These are phyloP conservation scores for Nakaseomyces nivariensis DNA, from an alignment of 1,139 yeast genomes.

Conservation along the genomic window DNA sequence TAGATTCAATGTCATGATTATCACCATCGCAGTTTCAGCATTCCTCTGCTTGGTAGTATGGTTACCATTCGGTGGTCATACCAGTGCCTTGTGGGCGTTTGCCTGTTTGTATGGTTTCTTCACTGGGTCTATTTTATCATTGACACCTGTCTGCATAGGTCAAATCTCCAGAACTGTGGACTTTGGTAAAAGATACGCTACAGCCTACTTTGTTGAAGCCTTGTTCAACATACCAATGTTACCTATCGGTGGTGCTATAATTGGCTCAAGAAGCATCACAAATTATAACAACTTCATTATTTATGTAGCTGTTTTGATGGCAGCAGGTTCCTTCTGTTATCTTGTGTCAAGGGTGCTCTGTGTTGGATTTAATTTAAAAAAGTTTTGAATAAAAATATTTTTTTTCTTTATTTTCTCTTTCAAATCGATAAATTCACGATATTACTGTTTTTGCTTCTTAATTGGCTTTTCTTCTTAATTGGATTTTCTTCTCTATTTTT, in stretches of 20 bases:
- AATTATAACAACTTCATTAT: slow-evolving; percentile 27
- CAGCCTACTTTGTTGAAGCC: slow-evolving; percentile 38
- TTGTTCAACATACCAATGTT: slow-evolving; percentile 37
- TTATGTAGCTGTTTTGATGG: slow-evolving; percentile 21
- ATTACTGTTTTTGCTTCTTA: neutral
- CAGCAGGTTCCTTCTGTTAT: slow-evolving; percentile 22
- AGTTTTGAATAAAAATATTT: slow-evolving; percentile 11
- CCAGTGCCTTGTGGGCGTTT: slow-evolving; percentile 29
- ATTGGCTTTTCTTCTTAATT: neutral
- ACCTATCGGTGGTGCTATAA: slow-evolving; percentile 44
- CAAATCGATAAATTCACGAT: too few relatives aligned
- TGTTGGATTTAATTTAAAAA: slow-evolving; percentile 28
- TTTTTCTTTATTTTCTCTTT: neutral
- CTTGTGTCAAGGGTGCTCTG: slow-evolving; percentile 30
- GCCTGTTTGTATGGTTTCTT: slow-evolving; percentile 31
- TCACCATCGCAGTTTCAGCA: slow-evolving; percentile 36
- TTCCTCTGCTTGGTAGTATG: slow-evolving; percentile 28
- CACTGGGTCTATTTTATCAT: slow-evolving; percentile 31
- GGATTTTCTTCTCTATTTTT: neutral
- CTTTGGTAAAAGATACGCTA: slow-evolving; percentile 43
- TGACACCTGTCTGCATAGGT: slow-evolving; percentile 44
- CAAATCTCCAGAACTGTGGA: slow-evolving; percentile 41
- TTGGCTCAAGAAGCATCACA: slow-evolving; percentile 29
- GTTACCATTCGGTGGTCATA: slow-evolving; percentile 31
- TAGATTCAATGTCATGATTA: slow-evolving; percentile 43